Evolutionary conservation across 2,329 filamentous ascomycete species (phyloP).

Genomic region (Tolypocladium amazonense): DNA sequence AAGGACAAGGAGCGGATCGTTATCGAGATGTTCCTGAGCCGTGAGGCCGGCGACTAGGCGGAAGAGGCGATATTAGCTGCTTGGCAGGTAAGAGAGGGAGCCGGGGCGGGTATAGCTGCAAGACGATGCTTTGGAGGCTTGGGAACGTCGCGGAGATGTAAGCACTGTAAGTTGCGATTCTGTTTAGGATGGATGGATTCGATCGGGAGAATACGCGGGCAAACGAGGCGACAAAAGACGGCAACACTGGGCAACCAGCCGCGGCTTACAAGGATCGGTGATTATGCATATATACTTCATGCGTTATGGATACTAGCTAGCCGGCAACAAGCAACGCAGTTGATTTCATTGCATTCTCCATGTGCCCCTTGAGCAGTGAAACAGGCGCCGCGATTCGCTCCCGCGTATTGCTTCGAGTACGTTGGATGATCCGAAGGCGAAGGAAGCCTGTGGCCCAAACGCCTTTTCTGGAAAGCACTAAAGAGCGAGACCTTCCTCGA

Average conservation of each 20-base stretch:
- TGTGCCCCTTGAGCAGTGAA: neutral
- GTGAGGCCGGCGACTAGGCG: slow-evolving; percentile 21
- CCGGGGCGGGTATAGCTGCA: neutral
- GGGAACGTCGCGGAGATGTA: neutral
- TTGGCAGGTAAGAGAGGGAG: neutral
- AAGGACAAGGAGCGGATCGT: slow-evolving; percentile 57
- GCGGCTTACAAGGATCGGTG: neutral
- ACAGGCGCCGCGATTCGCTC: neutral
- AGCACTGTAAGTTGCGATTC: neutral
- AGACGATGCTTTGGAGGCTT: neutral
- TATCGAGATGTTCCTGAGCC: slow-evolving; percentile 54
- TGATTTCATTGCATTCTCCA: neutral
- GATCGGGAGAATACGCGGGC: neutral
- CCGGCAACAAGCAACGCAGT: neutral
- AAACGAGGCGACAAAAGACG: neutral
- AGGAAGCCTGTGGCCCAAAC: neutral
- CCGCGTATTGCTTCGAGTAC: neutral
- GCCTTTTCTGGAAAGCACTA: neutral
- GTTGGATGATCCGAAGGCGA: neutral
- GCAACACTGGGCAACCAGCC: neutral
- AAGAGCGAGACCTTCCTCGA: neutral
- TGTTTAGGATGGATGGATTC: neutral
- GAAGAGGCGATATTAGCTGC: slow-evolving; percentile 1
- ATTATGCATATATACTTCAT: neutral
- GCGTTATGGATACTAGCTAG: neutral